phyloP scores from a whole-genome alignment of 805 yeast species.

The Torulaspora quercuum region DNA sequence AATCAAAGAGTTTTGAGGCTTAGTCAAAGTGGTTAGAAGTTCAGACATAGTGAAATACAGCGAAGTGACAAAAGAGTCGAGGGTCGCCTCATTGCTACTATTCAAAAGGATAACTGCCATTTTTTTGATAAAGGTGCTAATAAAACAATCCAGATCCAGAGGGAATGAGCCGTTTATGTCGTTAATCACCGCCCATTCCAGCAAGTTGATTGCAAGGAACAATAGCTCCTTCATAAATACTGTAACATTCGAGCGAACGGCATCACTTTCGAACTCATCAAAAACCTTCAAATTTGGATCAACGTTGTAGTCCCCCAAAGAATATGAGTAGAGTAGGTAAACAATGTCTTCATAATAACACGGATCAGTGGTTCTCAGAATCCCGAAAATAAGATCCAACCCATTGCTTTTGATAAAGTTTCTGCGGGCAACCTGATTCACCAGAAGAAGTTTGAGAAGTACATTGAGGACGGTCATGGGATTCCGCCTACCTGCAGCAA shows the following conservation, averaged over 20 bases:
- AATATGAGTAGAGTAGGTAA: slow-evolving; percentile 46
- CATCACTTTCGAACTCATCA: slow-evolving; percentile 7
- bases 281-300: slow-evolving; percentile 1
- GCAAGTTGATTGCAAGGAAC: slow-evolving; percentile 34
- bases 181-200: slow-evolving; percentile 39
- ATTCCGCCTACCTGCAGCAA: slow-evolving; percentile 23
- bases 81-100: slow-evolving; percentile 25
- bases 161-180: slow-evolving; percentile 40
- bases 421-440: slow-evolving; percentile 46
- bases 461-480: slow-evolving; percentile 38
- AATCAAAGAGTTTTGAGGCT: slow-evolving; percentile 33
- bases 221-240: slow-evolving; percentile 43
- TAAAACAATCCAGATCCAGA: slow-evolving; percentile 29
- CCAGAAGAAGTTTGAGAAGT: slow-evolving; percentile 47
- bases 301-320: slow-evolving; percentile 16
- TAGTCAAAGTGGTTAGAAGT: slow-evolving; percentile 31
- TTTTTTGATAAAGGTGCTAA: slow-evolving; percentile 27
- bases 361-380: slow-evolving; percentile 38
- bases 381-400: slow-evolving; percentile 45
- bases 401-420: slow-evolving; percentile 49
- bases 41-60: slow-evolving; percentile 27
- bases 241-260: slow-evolving; percentile 1
- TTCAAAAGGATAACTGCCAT: slow-evolving; percentile 31
- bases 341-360: slow-evolving; percentile 40
- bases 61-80: slow-evolving; percentile 33